Base-by-base conservation (phyloP, 2,329 filamentous ascomycete species). In the Venturia nashicola region DNA sequence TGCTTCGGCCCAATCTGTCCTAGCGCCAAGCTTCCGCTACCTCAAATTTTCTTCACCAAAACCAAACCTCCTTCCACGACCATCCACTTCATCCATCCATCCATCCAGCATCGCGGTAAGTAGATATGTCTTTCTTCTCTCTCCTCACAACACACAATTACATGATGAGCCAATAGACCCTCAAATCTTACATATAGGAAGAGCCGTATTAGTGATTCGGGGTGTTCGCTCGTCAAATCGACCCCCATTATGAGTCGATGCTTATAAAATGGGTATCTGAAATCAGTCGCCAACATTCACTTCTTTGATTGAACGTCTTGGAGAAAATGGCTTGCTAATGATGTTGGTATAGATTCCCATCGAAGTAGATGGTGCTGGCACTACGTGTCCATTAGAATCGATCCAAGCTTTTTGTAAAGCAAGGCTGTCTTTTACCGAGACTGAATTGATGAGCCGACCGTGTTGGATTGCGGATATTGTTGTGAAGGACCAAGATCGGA, bases 131-230 rank as follows among this genome's bases (percentile, higher is more conserved):
- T 18, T 57, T 23, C 5, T 36, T 18, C 32, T 36, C 14, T 36
- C 36, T 36, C 32, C 40, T 42, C 2, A n/a, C 9, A 36, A 8
- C 16, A n/a, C 51, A 36, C 2, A 57, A 57, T 57, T 57, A 57
- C 51, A 57, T 59, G 51, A 57, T 57, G 51, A 57, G 51, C 51
- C 51, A 57, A 57, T 57, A 57, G 51, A 70, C 69, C 71, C 72
- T 70, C 69, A 71, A 69, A 68, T 70, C 65, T 69, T 48, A 51
- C 44, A 62, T 71, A 73, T 78, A 80, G 78, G 78, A 80, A 80
- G 78, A 80, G 78, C 78, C 78, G 78, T 75, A 80, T 78, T 77
- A 80, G 77, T 76, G 74, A 78, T 75, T 75, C 75, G 75, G 74
- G 76, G 51, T 57, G 51, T 36, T 57, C 51, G 73, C 78, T 78